Evolutionary conservation across 106 monocot species (phyloP).

Genomic region (Agapanthus africanus): DNA sequence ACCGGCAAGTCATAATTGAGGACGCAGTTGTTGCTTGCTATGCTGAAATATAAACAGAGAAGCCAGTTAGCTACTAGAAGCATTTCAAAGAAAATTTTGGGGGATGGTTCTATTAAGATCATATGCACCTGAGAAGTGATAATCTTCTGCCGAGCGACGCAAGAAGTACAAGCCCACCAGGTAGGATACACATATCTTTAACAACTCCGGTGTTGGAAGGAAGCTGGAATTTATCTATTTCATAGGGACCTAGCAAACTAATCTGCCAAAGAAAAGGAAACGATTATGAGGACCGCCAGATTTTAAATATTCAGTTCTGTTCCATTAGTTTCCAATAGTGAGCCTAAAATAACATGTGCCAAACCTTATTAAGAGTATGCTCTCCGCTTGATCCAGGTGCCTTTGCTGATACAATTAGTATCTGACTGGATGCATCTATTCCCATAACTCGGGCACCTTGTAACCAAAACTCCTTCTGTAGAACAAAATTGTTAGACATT

Average conservation of each 20-base stretch:
- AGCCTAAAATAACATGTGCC: background rate
- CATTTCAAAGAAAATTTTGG: background rate
- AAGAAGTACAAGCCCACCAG: conserved; percentile 51
- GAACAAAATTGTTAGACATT: too few species aligned
- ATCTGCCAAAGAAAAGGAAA: conserved; percentile 33
- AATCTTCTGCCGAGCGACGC: conserved; percentile 82
- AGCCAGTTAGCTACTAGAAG: conserved; percentile 2
- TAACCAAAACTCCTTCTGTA: conserved; percentile 51
- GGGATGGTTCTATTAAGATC: background rate
- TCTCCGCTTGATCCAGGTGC: conserved; percentile 34
- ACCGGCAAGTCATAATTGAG: conserved; percentile 86
- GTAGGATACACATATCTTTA: conserved; percentile 65
- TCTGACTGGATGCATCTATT: conserved; percentile 55
- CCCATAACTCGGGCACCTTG: conserved; percentile 75
- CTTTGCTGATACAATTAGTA: conserved; percentile 54
- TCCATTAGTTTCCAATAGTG: background rate
- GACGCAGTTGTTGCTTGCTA: conserved; percentile 64
- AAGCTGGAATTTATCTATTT: conserved; percentile 50
- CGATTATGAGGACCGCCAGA: background rate
- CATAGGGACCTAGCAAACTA: conserved; percentile 40
- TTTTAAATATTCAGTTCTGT: background rate
- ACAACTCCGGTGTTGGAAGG: conserved; percentile 59
- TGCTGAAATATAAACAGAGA: conserved; percentile 44
- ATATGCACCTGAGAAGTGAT: conserved; percentile 67
- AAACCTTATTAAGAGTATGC: conserved; percentile 67